These are phyloP conservation scores for Amanita polypyramis DNA, from an alignment of 768 basidiomycete species.

Conservation along the genomic window DNA sequence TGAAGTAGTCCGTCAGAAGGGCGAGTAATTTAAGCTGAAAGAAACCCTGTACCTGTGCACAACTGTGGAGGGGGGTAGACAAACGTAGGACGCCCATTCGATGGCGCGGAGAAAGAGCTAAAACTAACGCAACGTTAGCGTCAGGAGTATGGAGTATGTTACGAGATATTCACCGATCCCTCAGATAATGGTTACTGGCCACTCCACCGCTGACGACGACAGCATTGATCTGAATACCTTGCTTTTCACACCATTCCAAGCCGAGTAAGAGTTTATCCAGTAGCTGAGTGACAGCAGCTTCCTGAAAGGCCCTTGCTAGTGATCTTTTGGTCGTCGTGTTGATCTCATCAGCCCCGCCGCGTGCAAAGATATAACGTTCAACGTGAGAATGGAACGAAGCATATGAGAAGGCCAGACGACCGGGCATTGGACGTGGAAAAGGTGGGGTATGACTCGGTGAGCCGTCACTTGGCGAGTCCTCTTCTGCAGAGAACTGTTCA, in stretches of 20 bases:
- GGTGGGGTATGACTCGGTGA: slow-evolving; percentile 19
- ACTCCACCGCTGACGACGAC: slow-evolving; percentile 90
- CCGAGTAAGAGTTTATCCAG: slow-evolving; percentile 62
- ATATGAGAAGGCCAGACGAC: slow-evolving; percentile 66
- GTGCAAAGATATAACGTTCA: slow-evolving; percentile 40
- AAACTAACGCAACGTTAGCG: slow-evolving; percentile 16
- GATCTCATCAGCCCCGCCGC: slow-evolving; percentile 31
- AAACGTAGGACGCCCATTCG: slow-evolving; percentile 19
- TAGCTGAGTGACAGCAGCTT: slow-evolving; percentile 59
- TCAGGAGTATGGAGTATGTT: background rate
- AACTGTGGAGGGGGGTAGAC: slow-evolving; percentile 69
- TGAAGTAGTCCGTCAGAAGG: background rate
- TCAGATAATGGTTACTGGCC: slow-evolving; percentile 71
- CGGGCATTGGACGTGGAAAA: slow-evolving; percentile 39
- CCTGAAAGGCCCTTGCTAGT: slow-evolving; percentile 66
- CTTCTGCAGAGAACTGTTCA: slow-evolving; percentile 51
- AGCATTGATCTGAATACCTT: slow-evolving; percentile 36
- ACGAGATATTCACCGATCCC: slow-evolving; percentile 39
- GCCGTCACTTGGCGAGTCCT: slow-evolving; percentile 15
- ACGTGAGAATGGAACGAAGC: slow-evolving; percentile 65
- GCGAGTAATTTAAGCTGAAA: background rate
- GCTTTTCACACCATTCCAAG: slow-evolving; percentile 29
- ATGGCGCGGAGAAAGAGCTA: slow-evolving; percentile 17
- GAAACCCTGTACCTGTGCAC: slow-evolving; percentile 59
- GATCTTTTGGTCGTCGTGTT: slow-evolving; percentile 28